Evolutionary conservation across 805 yeast species (phyloP), one percentile per base, ranked within the genome.

Genomic region (Scheffersomyces stipitis): DNA sequence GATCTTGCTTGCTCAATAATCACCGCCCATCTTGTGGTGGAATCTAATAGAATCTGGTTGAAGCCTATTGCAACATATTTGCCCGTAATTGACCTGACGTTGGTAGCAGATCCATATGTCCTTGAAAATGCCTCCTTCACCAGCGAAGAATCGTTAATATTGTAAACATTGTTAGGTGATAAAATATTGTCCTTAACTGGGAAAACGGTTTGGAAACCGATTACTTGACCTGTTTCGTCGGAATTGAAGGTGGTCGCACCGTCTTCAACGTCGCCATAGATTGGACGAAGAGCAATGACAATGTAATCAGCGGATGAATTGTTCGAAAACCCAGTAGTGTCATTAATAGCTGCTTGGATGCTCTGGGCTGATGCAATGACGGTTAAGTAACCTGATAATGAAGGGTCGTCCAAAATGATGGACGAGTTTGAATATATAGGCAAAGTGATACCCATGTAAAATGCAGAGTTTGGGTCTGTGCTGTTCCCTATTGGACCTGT

Each of bases 351-450:
- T 10, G 28, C 29, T 33, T 57, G 64, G 32, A 69, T 54, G 32
- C 51, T 54, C 13, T 46, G 42, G 2, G 71, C 70, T 37, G 45
- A 56, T n/a, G 68, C 61, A 7, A 69, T 36, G 7, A 86, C 76
- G 0, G 93, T 75, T 28, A 88, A 49, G 56, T 79, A 89, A 0
- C 96, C 96, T 2, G 81, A 73, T 5, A 86, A 65, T 15, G 75
- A 70, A 4, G 83, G 80, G 12, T 71, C 65, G n/a, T 71, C 62
- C 15, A 82, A 61, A 29, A 81, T 61, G 15, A 86, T 81, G 2
- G 95, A 82, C n/a, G 81, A 71, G 46, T 84, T 83, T 13, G 87
- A 76, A 49, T 72, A 81, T 3, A 89, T 74, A 0, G 96, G 93
- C 4, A 87, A 48, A 0, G 96, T 84, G 61, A 89, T 64, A 0